phyloP scores from a whole-genome alignment of 805 yeast species.

The Hemisphaericaspora nanyangensis region DNA sequence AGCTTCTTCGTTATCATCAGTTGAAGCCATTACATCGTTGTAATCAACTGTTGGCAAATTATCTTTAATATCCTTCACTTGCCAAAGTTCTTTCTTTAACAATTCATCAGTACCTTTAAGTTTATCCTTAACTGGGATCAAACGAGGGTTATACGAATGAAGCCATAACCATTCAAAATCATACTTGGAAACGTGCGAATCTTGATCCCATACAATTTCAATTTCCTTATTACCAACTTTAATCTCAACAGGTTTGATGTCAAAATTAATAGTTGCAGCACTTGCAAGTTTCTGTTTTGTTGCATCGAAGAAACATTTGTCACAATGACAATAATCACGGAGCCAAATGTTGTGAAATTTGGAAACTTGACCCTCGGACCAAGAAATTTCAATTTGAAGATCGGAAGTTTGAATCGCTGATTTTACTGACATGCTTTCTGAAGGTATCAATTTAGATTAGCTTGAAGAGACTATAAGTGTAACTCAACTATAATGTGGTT shows the following conservation, averaged over 20 bases:
- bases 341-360: constrained; percentile 53
- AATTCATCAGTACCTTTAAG: constrained; percentile 22
- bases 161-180: constrained; percentile 40
- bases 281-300: constrained; percentile 61
- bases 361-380: constrained; percentile 8
- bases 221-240: constrained; percentile 11
- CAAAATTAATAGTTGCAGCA: constrained; percentile 41
- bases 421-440: background rate
- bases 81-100: constrained; percentile 43
- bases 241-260: constrained; percentile 19
- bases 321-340: constrained; percentile 61
- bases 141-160: constrained; percentile 51
- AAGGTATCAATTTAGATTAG: no score
- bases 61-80: constrained; percentile 33
- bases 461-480: no score
- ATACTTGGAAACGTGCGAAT: constrained; percentile 36
- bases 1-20: constrained; percentile 36
- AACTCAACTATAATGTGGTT: no score
- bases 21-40: constrained; percentile 38
- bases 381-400: constrained; percentile 4
- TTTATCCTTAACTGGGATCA: constrained; percentile 29
- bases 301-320: constrained; percentile 46
- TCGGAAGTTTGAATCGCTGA: background rate
- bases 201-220: constrained; percentile 36
- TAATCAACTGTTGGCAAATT: constrained; percentile 48